A percentile compares a stretch with the other conserved stretches of the same genome.
Conservation (phyloP, 176 grass and related monocot species). For the Saccharum officinarum region DNA sequence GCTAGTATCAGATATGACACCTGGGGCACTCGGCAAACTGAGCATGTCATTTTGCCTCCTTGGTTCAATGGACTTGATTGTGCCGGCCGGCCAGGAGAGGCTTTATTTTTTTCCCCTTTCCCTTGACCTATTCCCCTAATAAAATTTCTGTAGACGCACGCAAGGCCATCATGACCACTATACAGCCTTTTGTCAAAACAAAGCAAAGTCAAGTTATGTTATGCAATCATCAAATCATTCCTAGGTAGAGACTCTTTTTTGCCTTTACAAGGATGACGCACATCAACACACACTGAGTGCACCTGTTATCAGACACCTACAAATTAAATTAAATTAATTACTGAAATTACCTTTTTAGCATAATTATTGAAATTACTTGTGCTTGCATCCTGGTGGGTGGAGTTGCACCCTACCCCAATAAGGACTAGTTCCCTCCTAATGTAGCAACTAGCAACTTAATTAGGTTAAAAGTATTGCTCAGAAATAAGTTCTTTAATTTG, state of each 20-base stretch:
- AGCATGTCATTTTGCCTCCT: constrained; percentile 43
- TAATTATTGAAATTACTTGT: no score
- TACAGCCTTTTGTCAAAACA: neutral
- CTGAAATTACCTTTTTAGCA: neutral
- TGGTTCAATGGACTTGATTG: constrained; percentile 24
- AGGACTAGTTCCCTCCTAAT: neutral
- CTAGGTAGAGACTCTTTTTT: neutral
- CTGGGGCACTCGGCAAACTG: constrained; percentile 39
- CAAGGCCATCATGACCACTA: neutral
- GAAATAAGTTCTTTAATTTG: no score
- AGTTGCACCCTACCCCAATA: neutral
- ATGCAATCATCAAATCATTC: neutral
- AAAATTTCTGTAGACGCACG: neutral
- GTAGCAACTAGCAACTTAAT: neutral
- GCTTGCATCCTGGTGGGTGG: neutral
- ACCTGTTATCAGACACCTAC: neutral
- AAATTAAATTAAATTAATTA: neutral
- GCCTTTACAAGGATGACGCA: neutral
- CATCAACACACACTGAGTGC: neutral
- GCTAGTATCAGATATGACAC: constrained; percentile 27
- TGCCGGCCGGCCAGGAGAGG: constrained; percentile 22
- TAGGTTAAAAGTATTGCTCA: neutral
- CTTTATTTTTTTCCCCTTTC: neutral
- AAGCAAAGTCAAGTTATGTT: neutral
- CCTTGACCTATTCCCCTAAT: neutral